Percentiles rank a stretch among this genome's conserved stretches.
phyloP scores from a whole-genome alignment of 1,284 basidiomycete species.

The Meira miltonrushii region DNA sequence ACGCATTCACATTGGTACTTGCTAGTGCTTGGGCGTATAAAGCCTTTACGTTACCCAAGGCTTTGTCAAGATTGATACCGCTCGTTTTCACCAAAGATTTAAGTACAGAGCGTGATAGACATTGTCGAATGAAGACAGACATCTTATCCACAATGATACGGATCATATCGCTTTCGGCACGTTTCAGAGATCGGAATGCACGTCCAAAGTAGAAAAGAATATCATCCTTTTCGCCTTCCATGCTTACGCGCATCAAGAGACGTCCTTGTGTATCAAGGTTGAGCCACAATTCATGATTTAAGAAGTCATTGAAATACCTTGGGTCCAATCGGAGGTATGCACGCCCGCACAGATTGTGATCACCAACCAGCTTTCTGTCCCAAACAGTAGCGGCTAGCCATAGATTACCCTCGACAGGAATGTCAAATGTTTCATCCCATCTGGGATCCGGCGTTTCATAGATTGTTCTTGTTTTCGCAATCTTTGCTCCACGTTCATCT shows the following conservation, averaged over 20 bases:
- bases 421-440: constrained; percentile 97
- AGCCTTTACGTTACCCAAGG: constrained; percentile 49
- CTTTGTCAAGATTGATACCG: constrained; percentile 47
- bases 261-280: constrained; percentile 74
- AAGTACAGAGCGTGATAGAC: constrained; percentile 71
- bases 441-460: constrained; percentile 83
- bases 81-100: constrained; percentile 47
- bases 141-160: constrained; percentile 97
- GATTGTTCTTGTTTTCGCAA: constrained; percentile 92
- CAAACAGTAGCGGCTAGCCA: constrained; percentile 96
- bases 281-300: constrained; percentile 87
- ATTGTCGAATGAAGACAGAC: constrained; percentile 86
- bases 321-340: constrained; percentile 90
- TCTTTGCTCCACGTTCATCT: constrained; percentile 79
- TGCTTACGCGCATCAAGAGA: constrained; percentile 80
- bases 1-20: constrained; percentile 34
- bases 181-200: constrained; percentile 87
- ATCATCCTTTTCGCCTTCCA: constrained; percentile 98
- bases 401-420: constrained; percentile 71
- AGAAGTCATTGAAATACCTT: constrained; percentile 76
- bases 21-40: constrained; percentile 47
- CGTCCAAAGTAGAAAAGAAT: constrained; percentile 96
- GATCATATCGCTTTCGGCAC: constrained; percentile 92
- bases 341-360: constrained; percentile 74
- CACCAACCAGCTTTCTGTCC: constrained; percentile 71